These are phyloP conservation scores for Fragaria vesca DNA, from an alignment of 306 rosid species.

Conservation along the genomic window DNA sequence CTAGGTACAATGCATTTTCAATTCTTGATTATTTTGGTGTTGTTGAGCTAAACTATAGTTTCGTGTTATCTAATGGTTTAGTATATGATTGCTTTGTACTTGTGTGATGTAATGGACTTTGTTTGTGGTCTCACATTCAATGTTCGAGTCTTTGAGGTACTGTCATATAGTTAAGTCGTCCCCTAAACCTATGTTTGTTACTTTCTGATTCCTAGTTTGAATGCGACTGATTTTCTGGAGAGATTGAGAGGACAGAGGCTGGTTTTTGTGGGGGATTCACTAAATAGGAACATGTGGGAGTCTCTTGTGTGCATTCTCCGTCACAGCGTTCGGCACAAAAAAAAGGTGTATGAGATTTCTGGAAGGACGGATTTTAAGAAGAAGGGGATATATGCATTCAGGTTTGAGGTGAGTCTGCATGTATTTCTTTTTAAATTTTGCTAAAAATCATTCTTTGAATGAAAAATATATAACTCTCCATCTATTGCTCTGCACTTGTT, in stretches of 20 bases:
- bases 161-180: neutral
- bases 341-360: conserved; percentile 69
- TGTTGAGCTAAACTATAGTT: neutral
- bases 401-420: conserved; percentile 72
- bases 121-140: neutral
- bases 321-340: conserved; percentile 54
- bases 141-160: neutral
- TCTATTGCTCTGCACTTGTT: conserved; percentile 23
- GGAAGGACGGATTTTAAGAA: conserved; percentile 82
- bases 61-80: neutral
- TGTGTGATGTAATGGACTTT: neutral
- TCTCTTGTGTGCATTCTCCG: conserved; percentile 83
- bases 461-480: conserved; percentile 16
- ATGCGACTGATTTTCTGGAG: conserved; percentile 89
- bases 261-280: conserved; percentile 92
- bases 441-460: neutral
- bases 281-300: conserved; percentile 98
- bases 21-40: neutral
- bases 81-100: neutral
- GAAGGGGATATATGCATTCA: conserved; percentile 73
- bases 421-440: neutral
- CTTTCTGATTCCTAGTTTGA: conserved; percentile 50
- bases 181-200: conserved; percentile 19
- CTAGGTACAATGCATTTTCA: conserved; percentile 53
- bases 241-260: conserved; percentile 67